A percentile compares a stretch with the other conserved stretches of the same genome.
These are phyloP conservation scores for Fusarium sp. DNA, from an alignment of 2,329 filamentous ascomycete genomes.

Conservation along the genomic window DNA sequence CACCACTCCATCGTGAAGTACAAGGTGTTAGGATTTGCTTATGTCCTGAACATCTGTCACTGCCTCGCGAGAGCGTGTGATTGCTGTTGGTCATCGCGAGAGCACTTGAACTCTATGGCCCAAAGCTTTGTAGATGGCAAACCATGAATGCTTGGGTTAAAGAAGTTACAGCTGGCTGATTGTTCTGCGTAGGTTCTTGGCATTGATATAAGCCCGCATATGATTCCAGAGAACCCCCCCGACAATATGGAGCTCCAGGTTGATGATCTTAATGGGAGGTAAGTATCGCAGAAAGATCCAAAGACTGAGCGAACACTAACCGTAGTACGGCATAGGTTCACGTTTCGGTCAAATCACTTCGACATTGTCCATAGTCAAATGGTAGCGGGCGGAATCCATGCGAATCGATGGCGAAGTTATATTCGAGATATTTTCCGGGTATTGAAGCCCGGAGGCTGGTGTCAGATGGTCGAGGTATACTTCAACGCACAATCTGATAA, in stretches of 20 bases:
- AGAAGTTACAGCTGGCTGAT: not conserved
- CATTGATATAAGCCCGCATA: constrained; percentile 80
- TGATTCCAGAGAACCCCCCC: constrained; percentile 75
- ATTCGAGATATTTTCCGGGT: constrained; percentile 81
- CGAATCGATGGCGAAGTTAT: constrained; percentile 81
- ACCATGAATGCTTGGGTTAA: not conserved
- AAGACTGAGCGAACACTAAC: constrained; percentile 18
- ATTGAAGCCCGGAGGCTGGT: constrained; percentile 84
- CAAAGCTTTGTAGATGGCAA: not conserved
- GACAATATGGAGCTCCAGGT: constrained; percentile 80
- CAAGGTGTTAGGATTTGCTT: not conserved
- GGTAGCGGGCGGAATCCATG: constrained; percentile 79
- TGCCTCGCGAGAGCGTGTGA: not conserved
- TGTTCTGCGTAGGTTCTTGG: constrained; percentile 71
- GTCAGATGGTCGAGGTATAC: constrained; percentile 91
- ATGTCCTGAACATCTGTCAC: not conserved
- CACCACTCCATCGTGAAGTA: not conserved
- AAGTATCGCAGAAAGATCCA: constrained; percentile 32
- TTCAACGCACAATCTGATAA: constrained; percentile 89
- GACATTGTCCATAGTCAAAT: constrained; percentile 87
- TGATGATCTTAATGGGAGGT: constrained; percentile 79
- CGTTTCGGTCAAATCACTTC: constrained; percentile 79
- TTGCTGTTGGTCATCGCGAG: not conserved
- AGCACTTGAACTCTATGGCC: not conserved
- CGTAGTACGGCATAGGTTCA: constrained; percentile 64